These are phyloP conservation scores for Penicillium roqueforti DNA, from an alignment of 495 filamentous ascomycete species.

Conservation along the genomic window DNA sequence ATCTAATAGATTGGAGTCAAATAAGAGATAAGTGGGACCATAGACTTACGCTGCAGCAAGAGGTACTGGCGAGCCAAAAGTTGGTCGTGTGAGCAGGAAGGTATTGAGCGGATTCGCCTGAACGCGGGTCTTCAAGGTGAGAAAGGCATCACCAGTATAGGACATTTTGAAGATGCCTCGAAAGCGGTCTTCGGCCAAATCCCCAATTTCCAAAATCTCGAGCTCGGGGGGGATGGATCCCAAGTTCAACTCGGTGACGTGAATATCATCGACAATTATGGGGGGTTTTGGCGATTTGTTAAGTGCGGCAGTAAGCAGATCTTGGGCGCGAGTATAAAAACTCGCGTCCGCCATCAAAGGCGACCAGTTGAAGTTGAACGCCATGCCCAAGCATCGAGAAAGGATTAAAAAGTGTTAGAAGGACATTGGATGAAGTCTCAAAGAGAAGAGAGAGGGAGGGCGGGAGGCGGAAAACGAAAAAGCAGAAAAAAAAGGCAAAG, in stretches of 20 bases:
- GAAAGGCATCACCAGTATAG: constrained; percentile 88
- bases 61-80: constrained; percentile 87
- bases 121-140: constrained; percentile 90
- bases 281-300: constrained; percentile 98
- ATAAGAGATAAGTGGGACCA: not conserved
- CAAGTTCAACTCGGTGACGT: constrained; percentile 95
- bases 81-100: constrained; percentile 83
- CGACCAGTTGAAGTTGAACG: constrained; percentile 99
- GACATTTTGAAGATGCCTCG: constrained; percentile 99
- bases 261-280: constrained; percentile 98
- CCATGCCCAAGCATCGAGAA: constrained; percentile 60
- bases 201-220: constrained; percentile 95
- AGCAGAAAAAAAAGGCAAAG: constrained; percentile 9
- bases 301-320: constrained; percentile 87
- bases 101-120: constrained; percentile 98
- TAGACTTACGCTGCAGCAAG: constrained; percentile 72
- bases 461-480: constrained; percentile 7
- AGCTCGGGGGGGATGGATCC: constrained; percentile 87
- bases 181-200: constrained; percentile 94
- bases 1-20: not conserved
- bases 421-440: not conserved
- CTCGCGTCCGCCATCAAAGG: constrained; percentile 88
- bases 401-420: constrained; percentile 1
- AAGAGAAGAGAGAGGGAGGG: not conserved
- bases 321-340: constrained; percentile 86